Percentiles rank a stretch among this genome's conserved stretches.
phyloP scores from a whole-genome alignment of 2,329 filamentous ascomycete genomes.

The Bipolaris victoriae region DNA sequence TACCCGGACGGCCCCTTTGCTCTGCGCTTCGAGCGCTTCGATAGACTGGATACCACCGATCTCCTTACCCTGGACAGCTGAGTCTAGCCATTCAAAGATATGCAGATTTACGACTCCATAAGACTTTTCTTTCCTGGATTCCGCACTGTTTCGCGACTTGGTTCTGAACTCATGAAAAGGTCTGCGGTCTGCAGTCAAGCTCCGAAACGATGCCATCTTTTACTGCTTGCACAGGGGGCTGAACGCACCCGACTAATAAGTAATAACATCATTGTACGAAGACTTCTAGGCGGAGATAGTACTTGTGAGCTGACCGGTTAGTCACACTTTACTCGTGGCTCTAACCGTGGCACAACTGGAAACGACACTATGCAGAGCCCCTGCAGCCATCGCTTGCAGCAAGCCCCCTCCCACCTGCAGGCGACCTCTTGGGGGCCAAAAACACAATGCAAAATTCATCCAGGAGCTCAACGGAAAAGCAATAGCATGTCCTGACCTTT shows the following conservation, averaged over 20 bases:
- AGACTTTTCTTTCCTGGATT: neutral
- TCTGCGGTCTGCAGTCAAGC: constrained; percentile 19
- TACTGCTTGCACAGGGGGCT: neutral
- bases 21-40: constrained; percentile 12
- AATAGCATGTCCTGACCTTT: neutral
- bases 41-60: constrained; percentile 5
- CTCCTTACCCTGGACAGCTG: constrained; percentile 16
- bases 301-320: neutral
- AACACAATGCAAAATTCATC: neutral
- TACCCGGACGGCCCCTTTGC: constrained; percentile 22
- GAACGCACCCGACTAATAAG: neutral
- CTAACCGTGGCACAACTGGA: neutral
- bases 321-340: neutral
- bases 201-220: constrained; percentile 20
- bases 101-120: constrained; percentile 10
- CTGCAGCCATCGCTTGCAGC: neutral
- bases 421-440: constrained; percentile 9
- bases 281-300: neutral
- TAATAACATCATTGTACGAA: neutral
- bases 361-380: neutral
- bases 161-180: constrained; percentile 21
- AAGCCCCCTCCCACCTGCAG: neutral
- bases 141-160: neutral
- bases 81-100: constrained; percentile 31
- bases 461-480: constrained; percentile 2